A percentile compares a stretch with the other conserved stretches of the same genome.
phyloP scores from a whole-genome alignment of 768 basidiomycete species.

The Suillus luteus region DNA sequence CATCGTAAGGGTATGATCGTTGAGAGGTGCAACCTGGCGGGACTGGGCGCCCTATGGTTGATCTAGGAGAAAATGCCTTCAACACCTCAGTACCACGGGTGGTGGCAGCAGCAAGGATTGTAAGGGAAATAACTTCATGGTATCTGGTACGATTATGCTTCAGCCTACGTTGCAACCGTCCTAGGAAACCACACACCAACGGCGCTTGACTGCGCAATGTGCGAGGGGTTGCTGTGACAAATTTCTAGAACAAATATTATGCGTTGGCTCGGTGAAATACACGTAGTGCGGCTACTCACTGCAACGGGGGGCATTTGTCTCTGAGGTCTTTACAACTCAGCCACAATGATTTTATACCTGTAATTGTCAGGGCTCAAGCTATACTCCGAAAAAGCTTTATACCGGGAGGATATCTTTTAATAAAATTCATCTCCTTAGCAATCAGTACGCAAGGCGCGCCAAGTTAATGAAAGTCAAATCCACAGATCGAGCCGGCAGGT shows the following conservation, averaged over 20 bases:
- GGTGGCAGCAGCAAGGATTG: slow-evolving; percentile 33
- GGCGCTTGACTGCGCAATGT: not conserved
- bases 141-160: not conserved
- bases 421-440: not conserved
- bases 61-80: not conserved
- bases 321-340: not conserved
- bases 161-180: not conserved
- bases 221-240: not conserved
- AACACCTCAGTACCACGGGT: too few relatives aligned
- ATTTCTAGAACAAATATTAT: not conserved
- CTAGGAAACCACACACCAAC: not conserved
- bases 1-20: too few relatives aligned
- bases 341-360: not conserved
- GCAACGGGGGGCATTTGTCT: not conserved
- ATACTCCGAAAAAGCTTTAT: not conserved
- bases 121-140: not conserved
- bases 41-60: too few relatives aligned
- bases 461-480: too few relatives aligned
- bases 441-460: not conserved
- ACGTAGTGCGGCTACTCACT: not conserved
- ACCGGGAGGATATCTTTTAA: not conserved
- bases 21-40: too few relatives aligned
- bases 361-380: not conserved
- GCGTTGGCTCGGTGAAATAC: not conserved
- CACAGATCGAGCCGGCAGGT: too few relatives aligned